A percentile compares a stretch with the other conserved stretches of the same genome.
phyloP scores from a whole-genome alignment of 2,329 filamentous ascomycete species.

The Fusarium anthophilum region DNA sequence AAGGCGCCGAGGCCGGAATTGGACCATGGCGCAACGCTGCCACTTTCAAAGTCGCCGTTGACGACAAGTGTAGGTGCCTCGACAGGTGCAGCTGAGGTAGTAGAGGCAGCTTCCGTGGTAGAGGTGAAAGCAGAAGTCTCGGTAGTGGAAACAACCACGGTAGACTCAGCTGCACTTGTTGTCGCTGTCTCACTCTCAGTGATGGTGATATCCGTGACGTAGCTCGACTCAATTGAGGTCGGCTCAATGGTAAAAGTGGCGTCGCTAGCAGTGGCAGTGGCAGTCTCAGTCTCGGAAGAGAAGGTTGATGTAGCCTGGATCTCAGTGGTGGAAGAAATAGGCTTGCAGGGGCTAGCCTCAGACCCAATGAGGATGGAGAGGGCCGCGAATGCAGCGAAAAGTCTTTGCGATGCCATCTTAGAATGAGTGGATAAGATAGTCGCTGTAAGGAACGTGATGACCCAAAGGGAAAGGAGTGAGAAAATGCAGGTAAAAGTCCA shows the following conservation, averaged over 20 bases:
- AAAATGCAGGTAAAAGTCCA: neutral
- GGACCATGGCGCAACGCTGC: neutral
- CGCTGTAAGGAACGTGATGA: neutral
- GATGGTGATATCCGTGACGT: neutral
- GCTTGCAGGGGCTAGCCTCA: neutral
- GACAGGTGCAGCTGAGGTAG: neutral
- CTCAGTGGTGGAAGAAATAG: neutral
- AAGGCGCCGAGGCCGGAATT: neutral
- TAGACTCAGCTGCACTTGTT: neutral
- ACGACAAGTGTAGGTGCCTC: neutral
- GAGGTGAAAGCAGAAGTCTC: neutral
- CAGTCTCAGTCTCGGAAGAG: neutral
- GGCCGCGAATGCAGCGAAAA: neutral
- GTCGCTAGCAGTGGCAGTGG: neutral
- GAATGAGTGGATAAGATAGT: neutral
- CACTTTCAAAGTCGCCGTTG: neutral
- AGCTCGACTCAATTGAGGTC: neutral
- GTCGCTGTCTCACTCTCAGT: neutral
- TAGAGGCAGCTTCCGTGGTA: neutral
- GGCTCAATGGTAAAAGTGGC: neutral
- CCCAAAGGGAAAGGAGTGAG: neutral
- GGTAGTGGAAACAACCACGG: neutral
- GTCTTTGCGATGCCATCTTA: neutral
- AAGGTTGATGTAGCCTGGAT: neutral
- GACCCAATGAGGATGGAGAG: neutral